Evolutionary conservation across 768 basidiomycete species (phyloP).

Genomic region (Pulveroboletus sp.): DNA sequence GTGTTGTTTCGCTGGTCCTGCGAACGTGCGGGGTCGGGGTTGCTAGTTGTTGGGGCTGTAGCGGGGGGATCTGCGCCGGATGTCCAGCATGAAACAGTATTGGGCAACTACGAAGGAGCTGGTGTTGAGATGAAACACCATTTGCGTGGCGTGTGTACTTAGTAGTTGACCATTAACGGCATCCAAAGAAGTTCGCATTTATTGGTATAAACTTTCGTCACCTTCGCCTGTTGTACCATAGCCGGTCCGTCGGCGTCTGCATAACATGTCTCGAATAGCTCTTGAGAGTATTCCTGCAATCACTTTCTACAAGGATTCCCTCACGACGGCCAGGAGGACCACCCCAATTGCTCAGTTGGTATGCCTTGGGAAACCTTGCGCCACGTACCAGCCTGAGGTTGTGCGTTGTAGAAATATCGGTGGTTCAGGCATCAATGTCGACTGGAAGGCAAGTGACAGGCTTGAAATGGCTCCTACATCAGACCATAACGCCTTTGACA

Average conservation of each 20-base stretch:
- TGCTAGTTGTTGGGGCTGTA: constrained; percentile 85
- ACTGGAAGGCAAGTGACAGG: constrained; percentile 73
- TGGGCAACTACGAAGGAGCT: too few relatives aligned
- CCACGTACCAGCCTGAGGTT: constrained; percentile 73
- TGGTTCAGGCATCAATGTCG: constrained; percentile 71
- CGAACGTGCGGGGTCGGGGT: constrained; percentile 72
- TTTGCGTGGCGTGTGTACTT: constrained; percentile 4
- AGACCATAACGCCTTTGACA: constrained; percentile 27
- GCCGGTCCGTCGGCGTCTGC: background rate
- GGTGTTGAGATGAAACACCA: background rate
- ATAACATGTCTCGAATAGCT: constrained; percentile 61
- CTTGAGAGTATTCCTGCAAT: constrained; percentile 71
- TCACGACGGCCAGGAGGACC: constrained; percentile 65
- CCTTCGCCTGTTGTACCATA: background rate
- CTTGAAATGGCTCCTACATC: constrained; percentile 1
- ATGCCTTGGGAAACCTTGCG: constrained; percentile 78
- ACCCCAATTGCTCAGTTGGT: constrained; percentile 70
- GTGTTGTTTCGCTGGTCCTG: constrained; percentile 72
- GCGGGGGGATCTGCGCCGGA: constrained; percentile 66
- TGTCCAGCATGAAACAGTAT: constrained; percentile 46
- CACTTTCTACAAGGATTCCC: constrained; percentile 67
- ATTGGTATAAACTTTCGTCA: background rate
- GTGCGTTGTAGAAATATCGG: constrained; percentile 83
- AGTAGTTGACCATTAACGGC: constrained; percentile 9
- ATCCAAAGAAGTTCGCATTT: background rate